Percentiles rank a stretch among this genome's conserved stretches.
Conservation (phyloP, 2,329 filamentous ascomycete species). For the Ustilaginoidea virens region DNA sequence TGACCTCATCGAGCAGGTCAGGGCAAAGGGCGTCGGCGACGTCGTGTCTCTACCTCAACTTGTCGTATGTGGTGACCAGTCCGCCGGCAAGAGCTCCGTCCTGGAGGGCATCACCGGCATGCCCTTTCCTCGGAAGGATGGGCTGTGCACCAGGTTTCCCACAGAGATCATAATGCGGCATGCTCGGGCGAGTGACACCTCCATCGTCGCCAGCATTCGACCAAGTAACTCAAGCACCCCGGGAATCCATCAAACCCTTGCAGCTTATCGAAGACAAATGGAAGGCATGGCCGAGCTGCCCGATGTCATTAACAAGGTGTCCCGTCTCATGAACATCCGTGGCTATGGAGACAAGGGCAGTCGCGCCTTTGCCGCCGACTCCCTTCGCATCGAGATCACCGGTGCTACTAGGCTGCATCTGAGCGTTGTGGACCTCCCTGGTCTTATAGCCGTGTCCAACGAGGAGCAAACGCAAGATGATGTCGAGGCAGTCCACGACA, state of each 20-base stretch:
- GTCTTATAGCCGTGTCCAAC: conserved; percentile 22
- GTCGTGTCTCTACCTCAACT: conserved; percentile 9
- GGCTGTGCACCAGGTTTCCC: conserved; percentile 10
- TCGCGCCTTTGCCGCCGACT: conserved; percentile 10
- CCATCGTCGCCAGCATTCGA: conserved; percentile 8
- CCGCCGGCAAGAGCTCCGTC: conserved; percentile 11
- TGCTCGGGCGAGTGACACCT: not conserved
- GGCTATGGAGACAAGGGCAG: conserved; percentile 3
- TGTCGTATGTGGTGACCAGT: conserved; percentile 11
- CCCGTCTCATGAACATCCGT: conserved; percentile 7
- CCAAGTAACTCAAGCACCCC: conserved; percentile 6
- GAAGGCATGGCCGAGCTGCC: conserved; percentile 10
- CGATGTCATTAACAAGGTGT: conserved; percentile 9
- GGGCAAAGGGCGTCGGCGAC: conserved; percentile 6
- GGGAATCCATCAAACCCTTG: conserved; percentile 3
- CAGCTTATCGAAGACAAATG: conserved; percentile 6
- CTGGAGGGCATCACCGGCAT: conserved; percentile 10
- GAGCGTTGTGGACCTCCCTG: conserved; percentile 31
- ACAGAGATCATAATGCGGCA: conserved; percentile 11
- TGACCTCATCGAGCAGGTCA: conserved; percentile 6
- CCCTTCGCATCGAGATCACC: conserved; percentile 10
- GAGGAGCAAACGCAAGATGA: conserved; percentile 18
- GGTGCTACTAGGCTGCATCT: conserved; percentile 16
- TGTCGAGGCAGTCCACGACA: conserved; percentile 16
- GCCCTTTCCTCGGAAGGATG: conserved; percentile 10